Evolutionary conservation across 108 stramenopile species (phyloP).

Genomic region (Cyclotella cryptica): DNA sequence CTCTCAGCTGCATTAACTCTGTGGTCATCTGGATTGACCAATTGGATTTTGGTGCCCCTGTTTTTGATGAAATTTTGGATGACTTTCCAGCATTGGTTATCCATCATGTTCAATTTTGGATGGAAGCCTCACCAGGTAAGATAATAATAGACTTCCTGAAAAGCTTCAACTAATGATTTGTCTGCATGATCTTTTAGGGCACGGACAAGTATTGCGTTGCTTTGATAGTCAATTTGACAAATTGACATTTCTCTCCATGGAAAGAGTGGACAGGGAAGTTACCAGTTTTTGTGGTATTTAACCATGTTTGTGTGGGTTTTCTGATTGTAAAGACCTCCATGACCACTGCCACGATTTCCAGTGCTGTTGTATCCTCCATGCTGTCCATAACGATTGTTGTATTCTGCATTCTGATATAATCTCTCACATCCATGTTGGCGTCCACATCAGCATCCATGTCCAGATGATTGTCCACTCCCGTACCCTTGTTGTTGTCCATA

Average conservation of each 20-base stretch:
- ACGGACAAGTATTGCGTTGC: background rate
- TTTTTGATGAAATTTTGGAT: conserved; percentile 4
- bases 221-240: background rate
- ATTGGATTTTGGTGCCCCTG: conserved; percentile 20
- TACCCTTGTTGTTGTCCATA: too few species aligned
- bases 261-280: conserved; percentile 5
- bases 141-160: background rate
- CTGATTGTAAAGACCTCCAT: background rate
- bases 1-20: conserved; percentile 30
- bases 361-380: background rate
- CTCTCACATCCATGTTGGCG: too few species aligned
- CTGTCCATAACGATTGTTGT: background rate
- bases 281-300: conserved; percentile 7
- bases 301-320: background rate
- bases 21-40: conserved; percentile 16
- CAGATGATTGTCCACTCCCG: too few species aligned
- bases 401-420: background rate
- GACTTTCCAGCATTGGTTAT: background rate
- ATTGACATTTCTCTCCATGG: background rate
- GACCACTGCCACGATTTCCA: too few species aligned
- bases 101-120: background rate
- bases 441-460: too few species aligned
- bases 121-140: background rate
- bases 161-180: background rate
- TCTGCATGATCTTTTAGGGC: background rate